A percentile compares a stretch with the other conserved stretches of the same genome.
Conservation (phyloP, 257 asterid species). For the Capsicum baccatum region DNA sequence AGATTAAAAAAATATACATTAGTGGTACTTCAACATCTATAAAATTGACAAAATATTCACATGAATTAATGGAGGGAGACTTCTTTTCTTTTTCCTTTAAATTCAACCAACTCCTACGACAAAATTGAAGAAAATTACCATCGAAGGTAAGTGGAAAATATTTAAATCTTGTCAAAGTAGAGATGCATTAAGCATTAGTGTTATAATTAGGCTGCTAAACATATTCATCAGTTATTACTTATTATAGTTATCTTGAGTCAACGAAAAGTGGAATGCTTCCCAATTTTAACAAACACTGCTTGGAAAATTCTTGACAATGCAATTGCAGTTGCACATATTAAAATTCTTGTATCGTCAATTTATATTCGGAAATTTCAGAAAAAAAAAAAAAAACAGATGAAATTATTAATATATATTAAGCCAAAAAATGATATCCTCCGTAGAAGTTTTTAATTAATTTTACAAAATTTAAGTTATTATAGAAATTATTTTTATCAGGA, state of each 20-base stretch:
- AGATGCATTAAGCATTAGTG: neutral
- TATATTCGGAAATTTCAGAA: neutral
- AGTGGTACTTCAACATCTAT: too few species aligned
- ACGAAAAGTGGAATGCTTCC: neutral
- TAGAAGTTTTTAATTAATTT: too few species aligned
- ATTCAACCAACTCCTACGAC: neutral
- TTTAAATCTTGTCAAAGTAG: neutral
- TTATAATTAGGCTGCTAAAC: slow-evolving; percentile 6
- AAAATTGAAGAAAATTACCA: neutral
- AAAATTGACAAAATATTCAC: too few species aligned
- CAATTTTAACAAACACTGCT: neutral
- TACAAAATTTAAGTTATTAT: too few species aligned
- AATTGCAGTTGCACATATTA: neutral
- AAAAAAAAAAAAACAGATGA: too few species aligned
- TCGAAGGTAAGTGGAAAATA: neutral
- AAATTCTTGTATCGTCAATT: too few species aligned
- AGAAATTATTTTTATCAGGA: too few species aligned
- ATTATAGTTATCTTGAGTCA: neutral
- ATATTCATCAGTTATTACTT: neutral
- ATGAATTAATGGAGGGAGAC: neutral
- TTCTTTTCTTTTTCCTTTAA: neutral
- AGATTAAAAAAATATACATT: too few species aligned
- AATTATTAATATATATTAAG: too few species aligned
- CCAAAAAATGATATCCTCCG: too few species aligned
- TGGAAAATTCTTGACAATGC: neutral